Percentiles rank a stretch among this genome's conserved stretches.
These are phyloP conservation scores for Irpex lacteus DNA, from an alignment of 1,284 basidiomycete genomes.

Conservation along the genomic window DNA sequence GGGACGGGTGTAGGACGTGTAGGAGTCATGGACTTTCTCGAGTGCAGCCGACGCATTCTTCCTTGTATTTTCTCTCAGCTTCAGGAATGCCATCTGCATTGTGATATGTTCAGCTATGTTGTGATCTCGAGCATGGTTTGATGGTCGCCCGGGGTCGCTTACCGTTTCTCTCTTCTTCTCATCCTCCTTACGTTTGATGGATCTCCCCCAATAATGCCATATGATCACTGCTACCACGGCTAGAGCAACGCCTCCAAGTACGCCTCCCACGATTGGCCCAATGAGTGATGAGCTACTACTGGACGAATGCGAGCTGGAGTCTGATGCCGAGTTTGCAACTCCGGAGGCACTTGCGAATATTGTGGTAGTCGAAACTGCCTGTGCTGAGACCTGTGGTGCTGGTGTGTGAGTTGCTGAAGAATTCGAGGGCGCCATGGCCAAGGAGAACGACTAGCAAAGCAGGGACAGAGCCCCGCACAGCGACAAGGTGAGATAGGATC, in stretches of 20 bases:
- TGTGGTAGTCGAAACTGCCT: constrained; percentile 31
- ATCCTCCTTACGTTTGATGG: constrained; percentile 36
- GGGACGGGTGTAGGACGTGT: constrained; percentile 14
- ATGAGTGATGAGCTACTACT: constrained; percentile 20
- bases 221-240: constrained; percentile 40
- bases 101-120: not conserved
- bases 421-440: not conserved
- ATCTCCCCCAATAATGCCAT: constrained; percentile 51
- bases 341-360: constrained; percentile 25
- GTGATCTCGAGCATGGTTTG: not conserved
- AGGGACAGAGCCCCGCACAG: not conserved
- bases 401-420: not conserved
- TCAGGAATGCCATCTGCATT: constrained; percentile 27
- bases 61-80: constrained; percentile 38
- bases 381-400: not conserved
- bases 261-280: constrained; percentile 49
- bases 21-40: constrained; percentile 13
- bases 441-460: not conserved
- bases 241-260: constrained; percentile 43
- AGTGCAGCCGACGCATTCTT: constrained; percentile 32
- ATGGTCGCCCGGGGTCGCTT: constrained; percentile 21
- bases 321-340: constrained; percentile 7
- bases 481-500: not conserved
- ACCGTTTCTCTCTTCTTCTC: constrained; percentile 39
- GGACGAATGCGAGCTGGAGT: not conserved